Conservation (phyloP, 148 eudicot genomes). For the Pouteria glomerata region DNA sequence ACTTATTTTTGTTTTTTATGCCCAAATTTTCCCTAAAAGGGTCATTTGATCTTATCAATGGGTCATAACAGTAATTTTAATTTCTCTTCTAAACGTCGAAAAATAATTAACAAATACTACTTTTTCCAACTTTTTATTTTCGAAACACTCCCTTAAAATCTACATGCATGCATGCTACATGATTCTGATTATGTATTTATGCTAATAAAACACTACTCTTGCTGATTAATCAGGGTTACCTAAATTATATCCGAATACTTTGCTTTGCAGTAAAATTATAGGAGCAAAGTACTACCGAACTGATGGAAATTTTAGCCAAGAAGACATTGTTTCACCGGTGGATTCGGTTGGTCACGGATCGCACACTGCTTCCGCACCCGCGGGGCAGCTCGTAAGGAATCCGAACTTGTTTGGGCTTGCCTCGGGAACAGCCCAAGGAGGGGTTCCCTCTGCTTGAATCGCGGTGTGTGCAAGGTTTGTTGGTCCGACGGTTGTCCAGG, state of each 20-base stretch:
- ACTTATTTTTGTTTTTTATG: no score
- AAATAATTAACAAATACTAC: no score
- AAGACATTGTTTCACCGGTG: constrained; percentile 19
- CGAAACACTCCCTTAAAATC: no score
- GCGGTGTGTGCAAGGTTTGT: constrained; percentile 28
- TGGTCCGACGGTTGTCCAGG: constrained; percentile 10
- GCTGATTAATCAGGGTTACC: no score
- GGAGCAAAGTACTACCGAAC: constrained; percentile 21
- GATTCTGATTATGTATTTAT: no score
- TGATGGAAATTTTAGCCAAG: neutral
- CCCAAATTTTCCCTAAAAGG: no score
- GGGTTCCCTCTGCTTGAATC: constrained; percentile 31
- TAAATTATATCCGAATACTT: no score
- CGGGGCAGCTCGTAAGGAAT: constrained; percentile 19
- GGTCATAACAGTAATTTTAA: no score
- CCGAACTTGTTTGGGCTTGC: constrained; percentile 29
- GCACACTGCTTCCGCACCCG: constrained; percentile 29
- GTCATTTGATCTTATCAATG: no score
- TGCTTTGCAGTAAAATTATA: constrained; percentile 24
- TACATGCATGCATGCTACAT: no score
- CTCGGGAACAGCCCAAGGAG: constrained; percentile 32
- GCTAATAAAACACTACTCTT: neutral
- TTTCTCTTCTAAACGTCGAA: no score
- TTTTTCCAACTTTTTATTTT: no score
- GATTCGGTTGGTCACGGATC: constrained; percentile 35